Evolutionary conservation across 139 green algal species (phyloP), one percentile per base, ranked within the genome.

Genomic region (Astrephomene gubernaculifera): DNA sequence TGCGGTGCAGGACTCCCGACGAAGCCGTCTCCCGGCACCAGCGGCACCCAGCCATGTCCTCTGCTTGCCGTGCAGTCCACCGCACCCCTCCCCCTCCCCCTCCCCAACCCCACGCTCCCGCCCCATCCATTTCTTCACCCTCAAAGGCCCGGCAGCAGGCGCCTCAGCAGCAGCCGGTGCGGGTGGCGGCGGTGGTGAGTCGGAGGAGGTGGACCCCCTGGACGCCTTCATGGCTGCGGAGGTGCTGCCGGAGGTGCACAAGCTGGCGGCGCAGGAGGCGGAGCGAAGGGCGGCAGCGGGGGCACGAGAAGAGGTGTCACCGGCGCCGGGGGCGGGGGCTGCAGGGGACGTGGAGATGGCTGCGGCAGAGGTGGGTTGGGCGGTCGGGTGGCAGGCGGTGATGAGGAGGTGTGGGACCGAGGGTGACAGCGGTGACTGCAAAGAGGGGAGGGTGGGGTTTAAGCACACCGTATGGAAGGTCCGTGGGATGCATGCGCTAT

Each of bases 161-260:
- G n/a, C n/a, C n/a, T n/a, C n/a, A n/a, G n/a, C n/a, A n/a, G n/a
- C n/a, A n/a, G n/a, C n/a, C n/a, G n/a, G n/a, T n/a, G n/a, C n/a
- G n/a, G n/a, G n/a, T n/a, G n/a, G n/a, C n/a, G n/a, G n/a, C n/a
- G n/a, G n/a, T n/a, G n/a, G n/a, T n/a, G n/a, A n/a, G n/a, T n/a
- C n/a, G 38, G 68, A 75, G 27, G 68, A 75, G 41, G 68, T 75
- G 8, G 97, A 99, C 86, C 96, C 96, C 0, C 81, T 99, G 86
- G 97, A 99, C 74, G 95, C 95, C 19, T 99, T 98, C 91, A 99
- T 99, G 97, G 89, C 89, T 3, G 39, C 87, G 21, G 52, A 87
- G 64, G 79, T 88, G 5, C 61, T 85, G 78, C 78, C 87, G 14
- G 87, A 86, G 71, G 82, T 90, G 17, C 44, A 67, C 9, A 88